These are phyloP conservation scores for Trametes cinnabarina DNA, from an alignment of 768 basidiomycete genomes.

Conservation along the genomic window DNA sequence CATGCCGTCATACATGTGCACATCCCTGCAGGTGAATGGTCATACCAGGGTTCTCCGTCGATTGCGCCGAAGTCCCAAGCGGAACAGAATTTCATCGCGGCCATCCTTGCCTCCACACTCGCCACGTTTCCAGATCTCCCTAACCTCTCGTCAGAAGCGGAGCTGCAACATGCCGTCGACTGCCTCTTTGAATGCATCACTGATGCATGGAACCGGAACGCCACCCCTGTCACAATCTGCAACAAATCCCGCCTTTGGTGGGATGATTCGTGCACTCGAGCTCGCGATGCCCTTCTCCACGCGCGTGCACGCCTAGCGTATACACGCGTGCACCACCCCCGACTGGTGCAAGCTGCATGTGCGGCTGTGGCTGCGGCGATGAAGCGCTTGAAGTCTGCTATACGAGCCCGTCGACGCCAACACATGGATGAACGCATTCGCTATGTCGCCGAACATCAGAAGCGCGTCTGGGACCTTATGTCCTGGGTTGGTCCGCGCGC, in stretches of 20 bases:
- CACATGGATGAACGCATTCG: conserved; percentile 4
- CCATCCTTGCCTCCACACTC: not conserved
- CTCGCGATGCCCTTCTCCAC: not conserved
- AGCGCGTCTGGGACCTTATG: conserved; percentile 4
- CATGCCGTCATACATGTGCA: not conserved
- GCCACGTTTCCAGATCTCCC: not conserved
- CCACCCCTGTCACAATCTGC: not conserved
- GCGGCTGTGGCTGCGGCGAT: not conserved
- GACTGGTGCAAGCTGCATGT: not conserved
- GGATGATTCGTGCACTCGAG: not conserved
- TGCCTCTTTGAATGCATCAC: not conserved
- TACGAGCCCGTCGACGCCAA: not conserved
- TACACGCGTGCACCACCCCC: not conserved
- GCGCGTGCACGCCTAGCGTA: not conserved
- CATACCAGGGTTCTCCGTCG: not conserved
- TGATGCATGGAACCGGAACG: not conserved
- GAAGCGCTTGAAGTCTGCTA: not conserved
- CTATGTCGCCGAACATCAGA: not conserved
- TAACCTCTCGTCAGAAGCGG: not conserved
- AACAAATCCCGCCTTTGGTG: conserved; percentile 4
- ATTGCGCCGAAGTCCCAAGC: not conserved
- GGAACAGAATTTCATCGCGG: not conserved
- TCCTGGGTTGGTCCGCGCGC: not conserved
- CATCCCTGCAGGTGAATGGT: not conserved
- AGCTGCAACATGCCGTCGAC: not conserved